Evolutionary conservation across 768 basidiomycete genomes (phyloP), one percentile per base, ranked within the genome.

Genomic region (Steccherinum ochraceum): DNA sequence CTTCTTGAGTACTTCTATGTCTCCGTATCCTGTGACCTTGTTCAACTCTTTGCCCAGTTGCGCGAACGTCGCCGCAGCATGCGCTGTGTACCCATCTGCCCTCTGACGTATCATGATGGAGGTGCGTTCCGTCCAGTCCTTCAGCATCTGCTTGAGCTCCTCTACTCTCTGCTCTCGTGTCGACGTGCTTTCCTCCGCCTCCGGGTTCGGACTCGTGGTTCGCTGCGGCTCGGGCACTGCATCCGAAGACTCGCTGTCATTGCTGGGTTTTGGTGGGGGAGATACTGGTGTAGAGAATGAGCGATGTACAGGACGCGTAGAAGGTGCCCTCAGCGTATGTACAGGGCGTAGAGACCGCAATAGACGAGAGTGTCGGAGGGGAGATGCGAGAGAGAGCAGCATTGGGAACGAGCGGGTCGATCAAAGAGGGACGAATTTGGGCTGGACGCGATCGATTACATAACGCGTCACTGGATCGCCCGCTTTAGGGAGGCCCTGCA

Each of bases 21-120:
- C 83, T 56, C 87, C 86, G 59, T 99, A 99, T 0, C 96, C 96
- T 7, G 94, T 93, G 19, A 89, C 81, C 53, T 79, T 82, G 63
- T 94, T 97, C 51, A 98, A 70, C 60, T 88, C 79, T 21, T 76
- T 69, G 11, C 92, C 93, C 2, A 95, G 74, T 58, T 83, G 76
- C 40, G 84, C 83, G 58, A 95, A 80, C 3, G 77, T 80, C 5
- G 71, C 67, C 55, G 78, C 76, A 2, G 88, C 77, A 4, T 64
- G 65, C 7, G 70, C 67, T 0, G 86, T 83, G 56, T 87, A 77
- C 40, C 67, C 71, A 62, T 86, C 82, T 40, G 80, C 73, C 40
- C 73, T 75, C 52, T 69, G 70, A 44, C 83, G 79, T 50, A 84
- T 65, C 23, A 66, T 65, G 19, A 63, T 54, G 16, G 63, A 57